Evolutionary conservation across 352 stramenopile species (phyloP), one percentile per base, ranked within the genome.

Genomic region (Globisporangium radiosum): DNA sequence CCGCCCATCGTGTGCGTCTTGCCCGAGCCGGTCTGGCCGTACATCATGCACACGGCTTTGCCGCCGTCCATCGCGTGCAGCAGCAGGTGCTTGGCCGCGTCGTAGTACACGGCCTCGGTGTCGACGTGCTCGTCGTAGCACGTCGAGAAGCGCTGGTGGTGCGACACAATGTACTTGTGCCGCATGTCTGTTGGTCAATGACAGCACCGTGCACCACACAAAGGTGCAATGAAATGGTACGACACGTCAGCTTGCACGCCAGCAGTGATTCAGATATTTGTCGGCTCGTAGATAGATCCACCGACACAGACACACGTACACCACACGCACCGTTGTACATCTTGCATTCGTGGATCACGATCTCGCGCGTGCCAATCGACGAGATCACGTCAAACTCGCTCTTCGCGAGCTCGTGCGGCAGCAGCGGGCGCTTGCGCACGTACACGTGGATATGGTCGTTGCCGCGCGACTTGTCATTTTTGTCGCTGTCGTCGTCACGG

Each of bases 1-100:
- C 75, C 78, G 53, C 84, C 81, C 94, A 98, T 98, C 0, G 94
- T 98, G 65, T 91, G 98, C 43, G 88, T 97, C 64, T 97, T 98
- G 8, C 94, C 93, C 0, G 78, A 90, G 42, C 94, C 94, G 6
- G 93, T 98, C 78, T 99, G 96, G 7, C 97, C 97, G 76, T 99
- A 99, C 82, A 95, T 95, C 62, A 96, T 87, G 61, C 90, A 91
- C 3, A 91, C 90, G 0, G 59, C 59, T 45, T 42, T 37, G 25
- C 43, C 51, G 45, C 19, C 40, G 38, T 90, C 87, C 4, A 79
- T 79, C 60, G 90, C 82, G 61, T 92, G 82, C 40, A 78, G 81
- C n/a, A 87, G 53, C 3, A 92, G 72, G 47, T 87, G 68, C 11
- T 68, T 69, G 15, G 25, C 25, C 25, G 25, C 25, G 25, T 33